phyloP scores from a whole-genome alignment of 257 asterid genomes.

The Nicotiana obtusifolia region DNA sequence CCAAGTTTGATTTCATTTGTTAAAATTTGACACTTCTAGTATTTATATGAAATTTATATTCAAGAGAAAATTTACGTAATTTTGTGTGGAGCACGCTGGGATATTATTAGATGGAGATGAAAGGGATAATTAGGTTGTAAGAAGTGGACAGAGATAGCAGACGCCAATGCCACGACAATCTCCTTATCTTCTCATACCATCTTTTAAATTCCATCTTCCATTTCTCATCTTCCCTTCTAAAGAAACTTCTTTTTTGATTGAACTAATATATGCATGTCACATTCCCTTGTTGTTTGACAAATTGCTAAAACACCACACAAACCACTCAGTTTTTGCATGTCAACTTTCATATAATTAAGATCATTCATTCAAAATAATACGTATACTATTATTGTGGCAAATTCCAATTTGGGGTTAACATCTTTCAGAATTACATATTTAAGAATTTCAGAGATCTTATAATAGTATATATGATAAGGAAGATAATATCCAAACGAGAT shows the following conservation, averaged over 20 bases:
- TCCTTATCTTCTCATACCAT: slow-evolving; percentile 22
- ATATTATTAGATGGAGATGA: neutral
- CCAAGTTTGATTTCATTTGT: no score
- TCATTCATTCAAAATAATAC: no score
- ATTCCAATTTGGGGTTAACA: no score
- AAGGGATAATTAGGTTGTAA: slow-evolving; percentile 4
- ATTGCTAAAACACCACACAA: neutral
- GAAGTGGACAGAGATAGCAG: slow-evolving; percentile 27
- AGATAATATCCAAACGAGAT: neutral
- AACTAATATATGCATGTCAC: neutral
- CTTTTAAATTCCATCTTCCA: neutral
- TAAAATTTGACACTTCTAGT: no score
- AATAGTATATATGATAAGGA: neutral
- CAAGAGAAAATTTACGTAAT: neutral
- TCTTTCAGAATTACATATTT: no score
- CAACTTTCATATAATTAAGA: no score
- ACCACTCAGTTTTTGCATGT: neutral
- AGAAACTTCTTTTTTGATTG: neutral
- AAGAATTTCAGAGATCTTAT: no score
- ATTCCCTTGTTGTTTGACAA: neutral
- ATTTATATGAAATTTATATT: no score
- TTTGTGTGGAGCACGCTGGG: neutral
- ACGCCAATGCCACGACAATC: slow-evolving; percentile 31
- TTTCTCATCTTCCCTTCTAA: neutral
- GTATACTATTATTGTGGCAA: no score